Base-by-base conservation (phyloP, 2,329 filamentous ascomycete genomes). In the Raffaelea arxii region DNA sequence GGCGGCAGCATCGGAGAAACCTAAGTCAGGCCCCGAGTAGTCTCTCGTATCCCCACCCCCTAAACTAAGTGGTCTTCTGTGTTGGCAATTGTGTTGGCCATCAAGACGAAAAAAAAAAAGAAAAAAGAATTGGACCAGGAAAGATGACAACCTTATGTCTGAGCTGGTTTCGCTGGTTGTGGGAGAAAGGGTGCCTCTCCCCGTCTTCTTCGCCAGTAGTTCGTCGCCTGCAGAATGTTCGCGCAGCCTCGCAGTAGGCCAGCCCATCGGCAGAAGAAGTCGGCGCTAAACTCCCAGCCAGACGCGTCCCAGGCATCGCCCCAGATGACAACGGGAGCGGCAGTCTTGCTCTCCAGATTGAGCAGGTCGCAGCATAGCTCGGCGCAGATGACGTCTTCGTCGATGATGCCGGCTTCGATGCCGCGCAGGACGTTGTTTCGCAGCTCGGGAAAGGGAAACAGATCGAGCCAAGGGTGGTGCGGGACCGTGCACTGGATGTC, bases 201-300 rank as follows among this genome's bases (percentile, higher is more conserved):
- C n/a, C 57, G 46, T 41, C 44, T 16, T 10, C 44, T 47, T 46
- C 67, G 53, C 66, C 67, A 71, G 18, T 52, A 45, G 53, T 70
- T 68, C 4, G 65, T 69, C n/a, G 58, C 59, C 21, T 51, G 53
- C 4, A 65, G 42, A 23, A 67, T 47, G 37, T 56, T 49, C 16
- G 43, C 50, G 47, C 67, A 71, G 6, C 62, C 65, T 24, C 57
- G 49, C 11, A 71, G 48, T 19, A 69, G 54, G 46, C 58, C 65
- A 3, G 56, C 57, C 60, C 63, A 71, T 43, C 56, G 58, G 22
- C 51, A 49, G 43, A 62, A 49, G 51, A 70, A 69, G 2, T 55
- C 53, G 46, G 63, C 60, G 0, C 59, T 67, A 5, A 69, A 49
- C 53, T 70, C 68, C 68, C 67, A 71, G 38, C 61, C 63, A 4